These are phyloP conservation scores for Mortierella sp. DNA, from an alignment of 371 early-diverging fungal genomes.

Conservation along the genomic window DNA sequence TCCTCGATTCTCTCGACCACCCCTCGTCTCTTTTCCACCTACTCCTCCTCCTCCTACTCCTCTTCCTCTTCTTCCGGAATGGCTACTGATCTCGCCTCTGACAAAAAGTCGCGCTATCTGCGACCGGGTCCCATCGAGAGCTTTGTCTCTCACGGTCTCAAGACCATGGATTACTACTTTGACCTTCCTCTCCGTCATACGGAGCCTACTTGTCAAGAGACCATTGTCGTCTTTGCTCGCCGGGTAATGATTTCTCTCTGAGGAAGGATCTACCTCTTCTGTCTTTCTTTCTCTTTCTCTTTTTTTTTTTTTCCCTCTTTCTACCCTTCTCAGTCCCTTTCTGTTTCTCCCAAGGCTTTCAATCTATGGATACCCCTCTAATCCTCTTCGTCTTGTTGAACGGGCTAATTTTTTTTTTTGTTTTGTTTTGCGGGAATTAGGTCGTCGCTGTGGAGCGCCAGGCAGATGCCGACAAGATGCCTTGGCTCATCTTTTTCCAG, in stretches of 20 bases:
- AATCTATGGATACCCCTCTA: too few species aligned
- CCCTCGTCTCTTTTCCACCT: not conserved
- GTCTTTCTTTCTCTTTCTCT: not conserved
- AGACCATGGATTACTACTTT: constrained; percentile 48
- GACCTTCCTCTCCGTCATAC: constrained; percentile 46
- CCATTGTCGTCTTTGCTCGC: constrained; percentile 48
- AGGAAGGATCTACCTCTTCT: too few species aligned
- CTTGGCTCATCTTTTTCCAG: constrained; percentile 51
- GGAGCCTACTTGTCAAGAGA: constrained; percentile 33
- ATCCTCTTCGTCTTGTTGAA: too few species aligned
- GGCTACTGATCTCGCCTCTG: not conserved
- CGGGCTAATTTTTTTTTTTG: not conserved
- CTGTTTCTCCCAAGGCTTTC: too few species aligned
- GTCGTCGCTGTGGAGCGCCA: constrained; percentile 45
- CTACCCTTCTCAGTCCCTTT: too few species aligned
- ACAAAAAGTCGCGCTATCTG: constrained; percentile 16
- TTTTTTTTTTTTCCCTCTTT: too few species aligned
- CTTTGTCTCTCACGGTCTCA: constrained; percentile 46
- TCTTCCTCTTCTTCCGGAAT: not conserved
- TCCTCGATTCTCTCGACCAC: too few species aligned
- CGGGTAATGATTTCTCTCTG: constrained; percentile 9
- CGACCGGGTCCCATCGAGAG: constrained; percentile 48
- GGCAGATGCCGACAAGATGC: constrained; percentile 41
- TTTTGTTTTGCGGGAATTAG: constrained; percentile 4
- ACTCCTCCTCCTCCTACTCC: not conserved